These are phyloP conservation scores for Pestalotiopsis sp. DNA, from an alignment of 2,329 filamentous ascomycete genomes.

Conservation along the genomic window DNA sequence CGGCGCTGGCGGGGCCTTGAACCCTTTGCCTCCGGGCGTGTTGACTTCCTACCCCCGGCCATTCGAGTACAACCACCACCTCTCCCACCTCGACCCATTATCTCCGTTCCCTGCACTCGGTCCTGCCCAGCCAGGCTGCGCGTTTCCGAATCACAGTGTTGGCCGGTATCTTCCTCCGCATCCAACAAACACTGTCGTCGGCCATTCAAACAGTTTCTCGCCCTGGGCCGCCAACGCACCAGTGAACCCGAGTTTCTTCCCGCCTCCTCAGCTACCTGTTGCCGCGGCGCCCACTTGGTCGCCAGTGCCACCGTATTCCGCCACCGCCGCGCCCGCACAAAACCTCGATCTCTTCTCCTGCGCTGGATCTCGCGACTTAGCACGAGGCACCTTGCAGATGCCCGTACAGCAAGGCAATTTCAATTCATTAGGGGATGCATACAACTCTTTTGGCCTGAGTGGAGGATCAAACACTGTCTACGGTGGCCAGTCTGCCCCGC, in stretches of 20 bases:
- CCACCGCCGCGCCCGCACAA: neutral
- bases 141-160: neutral
- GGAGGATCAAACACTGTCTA: neutral
- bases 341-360: neutral
- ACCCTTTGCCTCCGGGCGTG: neutral
- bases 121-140: neutral
- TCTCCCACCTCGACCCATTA: neutral
- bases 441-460: neutral
- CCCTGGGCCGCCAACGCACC: neutral
- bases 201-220: neutral
- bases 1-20: neutral
- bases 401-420: neutral
- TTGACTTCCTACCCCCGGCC: neutral
- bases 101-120: neutral
- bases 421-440: constrained; percentile 1
- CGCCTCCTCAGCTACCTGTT: no score
- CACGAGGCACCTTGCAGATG: neutral
- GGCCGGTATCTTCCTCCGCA: neutral
- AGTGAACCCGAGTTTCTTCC: neutral
- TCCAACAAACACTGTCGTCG: neutral
- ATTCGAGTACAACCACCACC: neutral
- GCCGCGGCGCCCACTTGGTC: no score
- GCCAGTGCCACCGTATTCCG: neutral
- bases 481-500: neutral
- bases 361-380: neutral